These are phyloP conservation scores for Ganoderma resinaceum DNA, from an alignment of 1,284 basidiomycete genomes.

Conservation along the genomic window DNA sequence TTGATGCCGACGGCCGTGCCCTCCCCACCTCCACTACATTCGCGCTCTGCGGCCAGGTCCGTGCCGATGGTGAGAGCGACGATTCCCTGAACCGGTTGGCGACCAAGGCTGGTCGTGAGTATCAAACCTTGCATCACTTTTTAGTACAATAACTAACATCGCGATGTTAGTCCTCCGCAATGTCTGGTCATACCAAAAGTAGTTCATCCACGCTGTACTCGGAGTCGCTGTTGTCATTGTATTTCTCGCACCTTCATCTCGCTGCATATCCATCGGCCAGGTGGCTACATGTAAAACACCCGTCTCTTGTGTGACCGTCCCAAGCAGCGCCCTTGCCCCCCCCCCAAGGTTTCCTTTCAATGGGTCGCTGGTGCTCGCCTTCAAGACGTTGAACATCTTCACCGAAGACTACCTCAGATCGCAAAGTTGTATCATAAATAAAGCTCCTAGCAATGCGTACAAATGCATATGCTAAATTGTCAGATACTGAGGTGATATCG, in stretches of 20 bases:
- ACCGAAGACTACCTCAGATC: not conserved
- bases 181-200: constrained; percentile 82
- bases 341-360: no score
- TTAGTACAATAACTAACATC: constrained; percentile 7
- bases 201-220: constrained; percentile 35
- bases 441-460: not conserved
- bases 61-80: constrained; percentile 95
- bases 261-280: constrained; percentile 20
- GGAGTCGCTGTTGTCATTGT: constrained; percentile 28
- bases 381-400: not conserved
- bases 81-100: constrained; percentile 97
- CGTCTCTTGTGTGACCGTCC: not conserved
- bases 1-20: constrained; percentile 93
- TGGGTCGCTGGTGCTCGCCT: not conserved
- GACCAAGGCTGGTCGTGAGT: constrained; percentile 94
- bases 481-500: not conserved
- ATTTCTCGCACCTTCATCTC: constrained; percentile 23
- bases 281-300: constrained; percentile 27
- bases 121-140: constrained; percentile 19
- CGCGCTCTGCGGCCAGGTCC: constrained; percentile 93
- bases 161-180: constrained; percentile 67
- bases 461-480: not conserved
- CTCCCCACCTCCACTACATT: constrained; percentile 90
- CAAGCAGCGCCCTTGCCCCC: not conserved
- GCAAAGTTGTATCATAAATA: not conserved